Conservation (phyloP, 1,284 basidiomycete species). For the Trametes hirsuta region DNA sequence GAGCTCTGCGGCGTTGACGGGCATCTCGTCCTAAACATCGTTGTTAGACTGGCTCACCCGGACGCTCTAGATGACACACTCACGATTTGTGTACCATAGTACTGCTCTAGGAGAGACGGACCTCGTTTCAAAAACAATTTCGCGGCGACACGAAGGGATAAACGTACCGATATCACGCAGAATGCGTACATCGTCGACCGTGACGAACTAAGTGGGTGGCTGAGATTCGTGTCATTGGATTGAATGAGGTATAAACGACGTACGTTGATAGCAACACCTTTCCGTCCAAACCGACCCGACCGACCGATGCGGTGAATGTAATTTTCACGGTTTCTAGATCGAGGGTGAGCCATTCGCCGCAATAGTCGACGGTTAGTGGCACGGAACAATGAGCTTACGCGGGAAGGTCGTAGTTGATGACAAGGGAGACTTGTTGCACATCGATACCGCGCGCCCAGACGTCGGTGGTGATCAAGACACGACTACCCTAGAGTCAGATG, state of each 20-base stretch:
- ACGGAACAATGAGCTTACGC: slow-evolving; percentile 55
- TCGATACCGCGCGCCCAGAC: slow-evolving; percentile 99
- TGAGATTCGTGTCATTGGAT: slow-evolving; percentile 31
- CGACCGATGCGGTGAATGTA: slow-evolving; percentile 98
- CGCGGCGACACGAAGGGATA: slow-evolving; percentile 1
- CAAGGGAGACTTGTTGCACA: slow-evolving; percentile 97
- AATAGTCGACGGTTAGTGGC: too few species aligned
- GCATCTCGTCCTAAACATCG: slow-evolving; percentile 83
- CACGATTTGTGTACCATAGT: slow-evolving; percentile 88
- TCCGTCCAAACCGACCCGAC: slow-evolving; percentile 92
- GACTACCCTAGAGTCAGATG: slow-evolving; percentile 47
- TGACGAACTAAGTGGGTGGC: slow-evolving; percentile 65
- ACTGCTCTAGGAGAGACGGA: slow-evolving; percentile 62
- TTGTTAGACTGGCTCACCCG: slow-evolving; percentile 22
- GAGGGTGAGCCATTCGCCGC: neutral
- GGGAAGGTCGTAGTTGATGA: slow-evolving; percentile 98
- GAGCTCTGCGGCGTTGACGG: slow-evolving; percentile 87
- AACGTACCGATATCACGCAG: slow-evolving; percentile 85
- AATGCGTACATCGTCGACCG: slow-evolving; percentile 88
- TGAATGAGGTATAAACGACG: slow-evolving; percentile 27
- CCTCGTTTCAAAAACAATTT: slow-evolving; percentile 14
- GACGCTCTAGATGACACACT: slow-evolving; percentile 30
- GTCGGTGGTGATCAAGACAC: slow-evolving; percentile 96
- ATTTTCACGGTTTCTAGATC: slow-evolving; percentile 88
- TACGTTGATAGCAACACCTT: slow-evolving; percentile 92